phyloP scores from a whole-genome alignment of 2,329 filamentous ascomycete genomes.

The Fusarium verticillioides region DNA sequence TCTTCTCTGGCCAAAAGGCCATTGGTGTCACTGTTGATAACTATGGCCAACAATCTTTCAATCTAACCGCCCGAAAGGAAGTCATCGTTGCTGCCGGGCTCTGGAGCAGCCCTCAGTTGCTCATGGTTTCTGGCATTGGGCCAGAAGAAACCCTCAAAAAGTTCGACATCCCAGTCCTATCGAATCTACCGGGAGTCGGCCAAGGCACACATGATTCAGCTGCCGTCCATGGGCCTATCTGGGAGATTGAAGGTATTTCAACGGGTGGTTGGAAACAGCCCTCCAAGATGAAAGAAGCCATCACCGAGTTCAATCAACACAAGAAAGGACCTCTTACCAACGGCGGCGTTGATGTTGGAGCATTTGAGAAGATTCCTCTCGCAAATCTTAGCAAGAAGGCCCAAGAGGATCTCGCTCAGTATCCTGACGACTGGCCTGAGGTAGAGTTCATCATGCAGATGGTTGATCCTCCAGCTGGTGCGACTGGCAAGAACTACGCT shows the following conservation, averaged over 20 bases:
- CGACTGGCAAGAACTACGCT: conserved; percentile 29
- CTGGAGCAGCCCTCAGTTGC: not conserved
- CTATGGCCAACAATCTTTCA: not conserved
- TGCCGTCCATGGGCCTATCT: not conserved
- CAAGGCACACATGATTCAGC: not conserved
- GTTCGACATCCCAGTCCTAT: not conserved
- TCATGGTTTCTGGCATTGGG: conserved; percentile 1
- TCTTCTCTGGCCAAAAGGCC: not conserved
- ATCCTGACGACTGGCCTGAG: conserved; percentile 50
- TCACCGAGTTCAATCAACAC: not conserved
- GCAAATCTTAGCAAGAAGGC: not conserved
- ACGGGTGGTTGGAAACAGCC: not conserved
- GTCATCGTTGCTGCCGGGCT: conserved; percentile 2
- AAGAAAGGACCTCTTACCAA: not conserved
- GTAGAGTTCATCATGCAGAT: conserved; percentile 42
- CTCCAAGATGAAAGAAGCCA: not conserved
- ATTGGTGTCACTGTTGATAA: not conserved
- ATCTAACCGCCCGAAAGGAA: not conserved
- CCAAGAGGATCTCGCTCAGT: conserved; percentile 24
- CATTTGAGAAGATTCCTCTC: not conserved
- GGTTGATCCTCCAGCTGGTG: not conserved
- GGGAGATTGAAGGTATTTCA: not conserved
- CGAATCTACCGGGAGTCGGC: not conserved
- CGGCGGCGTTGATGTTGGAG: not conserved
- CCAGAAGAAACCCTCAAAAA: not conserved